These are phyloP conservation scores for Strobilomyces confusus DNA, from an alignment of 768 basidiomycete genomes.

Conservation along the genomic window DNA sequence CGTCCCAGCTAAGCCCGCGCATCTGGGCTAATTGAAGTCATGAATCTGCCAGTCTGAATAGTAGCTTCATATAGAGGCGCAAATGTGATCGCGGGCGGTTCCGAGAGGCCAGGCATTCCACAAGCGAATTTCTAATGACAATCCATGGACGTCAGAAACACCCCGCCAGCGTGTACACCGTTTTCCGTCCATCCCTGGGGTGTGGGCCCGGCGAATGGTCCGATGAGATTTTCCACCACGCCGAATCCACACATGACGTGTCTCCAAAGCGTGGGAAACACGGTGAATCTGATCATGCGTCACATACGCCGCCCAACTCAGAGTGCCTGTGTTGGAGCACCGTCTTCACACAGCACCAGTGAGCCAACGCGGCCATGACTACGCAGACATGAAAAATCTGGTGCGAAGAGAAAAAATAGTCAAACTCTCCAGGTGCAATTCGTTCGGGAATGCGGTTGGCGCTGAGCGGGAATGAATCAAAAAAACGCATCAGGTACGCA, in stretches of 20 bases:
- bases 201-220: constrained; percentile 17
- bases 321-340: constrained; percentile 59
- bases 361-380: constrained; percentile 63
- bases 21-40: constrained; percentile 9
- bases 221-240: constrained; percentile 21
- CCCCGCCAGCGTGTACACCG: constrained; percentile 27
- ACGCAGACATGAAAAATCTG: constrained; percentile 89
- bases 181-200: constrained; percentile 28
- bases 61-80: constrained; percentile 4
- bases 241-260: constrained; percentile 8
- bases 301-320: constrained; percentile 13
- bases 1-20: constrained; percentile 19
- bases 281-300: constrained; percentile 23
- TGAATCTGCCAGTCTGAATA: constrained; percentile 9
- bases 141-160: constrained; percentile 24
- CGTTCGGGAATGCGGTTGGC: constrained; percentile 82
- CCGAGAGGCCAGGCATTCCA: constrained; percentile 21
- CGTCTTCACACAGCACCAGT: constrained; percentile 55
- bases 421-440: constrained; percentile 71
- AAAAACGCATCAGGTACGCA: constrained; percentile 23
- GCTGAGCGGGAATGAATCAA: constrained; percentile 47
- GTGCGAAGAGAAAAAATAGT: constrained; percentile 76
- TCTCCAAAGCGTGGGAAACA: constrained; percentile 20
- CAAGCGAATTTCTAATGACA: constrained; percentile 25
- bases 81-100: constrained; percentile 17